Base-by-base conservation (phyloP, 2,329 filamentous ascomycete species). In the Fusarium napiforme region DNA sequence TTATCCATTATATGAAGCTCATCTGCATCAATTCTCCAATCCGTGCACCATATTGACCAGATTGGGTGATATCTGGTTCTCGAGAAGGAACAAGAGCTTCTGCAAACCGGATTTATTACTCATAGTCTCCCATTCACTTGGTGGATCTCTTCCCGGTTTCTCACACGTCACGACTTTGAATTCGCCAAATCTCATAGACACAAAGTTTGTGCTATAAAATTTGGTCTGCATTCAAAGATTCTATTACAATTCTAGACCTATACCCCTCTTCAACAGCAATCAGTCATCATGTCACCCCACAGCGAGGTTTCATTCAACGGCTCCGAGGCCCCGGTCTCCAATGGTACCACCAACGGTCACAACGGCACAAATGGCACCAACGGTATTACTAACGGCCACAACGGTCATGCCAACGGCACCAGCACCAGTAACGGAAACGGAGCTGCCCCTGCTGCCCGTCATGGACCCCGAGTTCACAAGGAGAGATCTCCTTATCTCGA, bases 211-310 rank as follows among this genome's bases (percentile, higher is more conserved):
- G 42, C 36, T 46, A 52, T 57, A 65, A 60, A 45, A 66, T 36
- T 19, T 34, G 34, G 53, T 39, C 26, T 57, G 21, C 42, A n/a
- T 40, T 52, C 19, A 37, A 49, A 28, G 37, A 43, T 42, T 42
- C 50, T 39, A 37, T 60, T 60, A 10, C 52, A 64, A 21, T 52
- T 60, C 46, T 68, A 64, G 23, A 59, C 26, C 42, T 39, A 71
- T 67, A 63, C 43, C 63, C 67, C 58, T 57, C 62, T 62, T 60
- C 52, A 65, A 58, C 49, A 50, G 55, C 53, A 67, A 28, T n/a
- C 40, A 37, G 56, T 52, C 72, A 78, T 59, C 60, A 83, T 83
- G 82, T 78, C 81, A 49, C 81, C 81, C 61, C 81, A 82, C 67
- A 81, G 80, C 70, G 81, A 83, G 52, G 67, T 80, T 53, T 72